These are phyloP conservation scores for Penicillium daleae DNA, from an alignment of 495 filamentous ascomycete genomes.

Conservation along the genomic window DNA sequence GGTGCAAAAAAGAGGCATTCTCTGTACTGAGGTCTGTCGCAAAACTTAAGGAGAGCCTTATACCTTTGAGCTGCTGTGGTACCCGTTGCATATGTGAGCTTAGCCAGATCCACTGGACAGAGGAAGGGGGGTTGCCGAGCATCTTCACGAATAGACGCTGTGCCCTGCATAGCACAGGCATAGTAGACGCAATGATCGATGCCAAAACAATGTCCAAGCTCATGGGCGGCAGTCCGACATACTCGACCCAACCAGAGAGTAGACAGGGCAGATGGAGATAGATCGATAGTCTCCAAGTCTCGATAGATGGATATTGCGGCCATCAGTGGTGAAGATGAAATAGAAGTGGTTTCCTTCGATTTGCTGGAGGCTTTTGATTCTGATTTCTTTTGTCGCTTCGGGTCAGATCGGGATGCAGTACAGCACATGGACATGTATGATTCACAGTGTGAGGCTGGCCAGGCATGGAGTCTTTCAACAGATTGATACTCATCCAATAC, in stretches of 20 bases:
- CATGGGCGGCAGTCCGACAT: conserved; percentile 62
- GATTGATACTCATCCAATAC: conserved; percentile 45
- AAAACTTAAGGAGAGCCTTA: conserved; percentile 47
- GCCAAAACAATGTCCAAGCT: conserved; percentile 69
- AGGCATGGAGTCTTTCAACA: conserved; percentile 45
- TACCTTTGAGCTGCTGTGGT: conserved; percentile 43
- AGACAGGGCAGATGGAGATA: neutral
- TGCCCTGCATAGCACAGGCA: conserved; percentile 71
- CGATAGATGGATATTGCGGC: conserved; percentile 15
- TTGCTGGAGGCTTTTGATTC: neutral
- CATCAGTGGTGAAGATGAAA: conserved; percentile 5
- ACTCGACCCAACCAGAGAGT: conserved; percentile 59
- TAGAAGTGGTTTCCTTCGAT: neutral
- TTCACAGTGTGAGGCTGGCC: conserved; percentile 3
- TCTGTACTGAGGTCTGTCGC: conserved; percentile 27
- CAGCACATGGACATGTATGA: conserved; percentile 41
- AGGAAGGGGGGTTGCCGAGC: conserved; percentile 67
- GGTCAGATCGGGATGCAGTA: neutral
- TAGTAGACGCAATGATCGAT: conserved; percentile 70
- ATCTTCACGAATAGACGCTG: conserved; percentile 63
- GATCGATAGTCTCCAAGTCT: neutral
- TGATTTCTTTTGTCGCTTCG: conserved; percentile 7
- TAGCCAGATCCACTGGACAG: conserved; percentile 65
- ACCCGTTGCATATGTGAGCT: conserved; percentile 48
- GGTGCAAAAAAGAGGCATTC: conserved; percentile 21